phyloP scores from a whole-genome alignment of 75 land plant genomes.

The Ceratopteris richardii region DNA sequence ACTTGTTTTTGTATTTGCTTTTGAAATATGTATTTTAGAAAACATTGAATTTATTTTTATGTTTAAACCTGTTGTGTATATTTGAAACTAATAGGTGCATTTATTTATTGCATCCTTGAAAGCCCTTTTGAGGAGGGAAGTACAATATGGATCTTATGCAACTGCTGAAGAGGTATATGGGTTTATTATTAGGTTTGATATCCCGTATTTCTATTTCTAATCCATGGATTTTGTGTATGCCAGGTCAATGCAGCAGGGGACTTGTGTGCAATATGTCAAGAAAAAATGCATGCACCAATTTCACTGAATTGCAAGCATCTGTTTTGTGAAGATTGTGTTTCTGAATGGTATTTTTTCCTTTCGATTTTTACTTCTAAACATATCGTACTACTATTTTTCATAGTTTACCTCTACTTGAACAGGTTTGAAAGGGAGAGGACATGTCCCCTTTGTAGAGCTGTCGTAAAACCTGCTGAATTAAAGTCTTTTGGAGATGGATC shows the following conservation, averaged over 20 bases:
- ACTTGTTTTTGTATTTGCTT: no score
- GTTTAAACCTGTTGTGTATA: neutral
- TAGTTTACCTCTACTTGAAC: conserved; percentile 2
- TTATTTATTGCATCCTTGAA: conserved; percentile 71
- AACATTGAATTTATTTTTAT: no score
- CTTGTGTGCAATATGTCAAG: conserved; percentile 98
- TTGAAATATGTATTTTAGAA: no score
- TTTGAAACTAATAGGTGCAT: conserved; percentile 49
- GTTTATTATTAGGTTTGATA: neutral
- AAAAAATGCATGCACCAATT: conserved; percentile 97
- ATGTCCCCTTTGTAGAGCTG: conserved; percentile 80
- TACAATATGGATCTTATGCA: conserved; percentile 94
- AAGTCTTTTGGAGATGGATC: conserved; percentile 91
- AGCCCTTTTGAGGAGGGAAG: conserved; percentile 83
- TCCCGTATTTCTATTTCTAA: neutral
- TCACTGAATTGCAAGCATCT: conserved; percentile 93
- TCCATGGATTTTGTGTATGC: no score
- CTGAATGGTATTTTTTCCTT: conserved; percentile 74
- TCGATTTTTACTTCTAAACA: neutral
- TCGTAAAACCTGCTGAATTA: conserved; percentile 84
- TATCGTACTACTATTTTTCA: neutral
- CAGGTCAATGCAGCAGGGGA: conserved; percentile 93
- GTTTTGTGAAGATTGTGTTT: conserved; percentile 98
- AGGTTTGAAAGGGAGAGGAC: conserved; percentile 98
- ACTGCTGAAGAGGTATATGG: conserved; percentile 80